Evolutionary conservation across 768 basidiomycete genomes (phyloP).

Genomic region (Psilocybe sp.): DNA sequence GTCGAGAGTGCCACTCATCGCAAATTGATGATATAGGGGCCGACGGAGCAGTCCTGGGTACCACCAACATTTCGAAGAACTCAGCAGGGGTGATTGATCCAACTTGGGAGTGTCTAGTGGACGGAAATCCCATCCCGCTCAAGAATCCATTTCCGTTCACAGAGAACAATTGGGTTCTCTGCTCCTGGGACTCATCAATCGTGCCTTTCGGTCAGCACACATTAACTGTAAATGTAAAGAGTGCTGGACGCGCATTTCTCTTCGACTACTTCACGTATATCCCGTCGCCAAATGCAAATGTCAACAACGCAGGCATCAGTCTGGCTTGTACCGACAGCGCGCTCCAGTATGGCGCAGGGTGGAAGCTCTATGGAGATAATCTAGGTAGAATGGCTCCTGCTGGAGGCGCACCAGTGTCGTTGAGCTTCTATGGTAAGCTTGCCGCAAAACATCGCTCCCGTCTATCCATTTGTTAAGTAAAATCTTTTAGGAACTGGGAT

Average conservation of each 20-base stretch:
- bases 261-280: slow-evolving; percentile 19
- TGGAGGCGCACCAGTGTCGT: slow-evolving; percentile 13
- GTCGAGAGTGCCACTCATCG: background rate
- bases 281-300: slow-evolving; percentile 6
- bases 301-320: slow-evolving; percentile 14
- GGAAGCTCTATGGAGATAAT: slow-evolving; percentile 12
- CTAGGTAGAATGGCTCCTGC: slow-evolving; percentile 13
- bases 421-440: slow-evolving; percentile 22
- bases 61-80: slow-evolving; percentile 9
- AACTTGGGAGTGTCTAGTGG: slow-evolving; percentile 14
- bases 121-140: slow-evolving; percentile 4
- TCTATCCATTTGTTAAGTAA: background rate
- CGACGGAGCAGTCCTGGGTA: slow-evolving; percentile 11
- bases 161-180: slow-evolving; percentile 18
- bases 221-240: slow-evolving; percentile 13
- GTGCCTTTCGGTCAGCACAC: slow-evolving; percentile 12
- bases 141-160: slow-evolving; percentile 4
- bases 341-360: slow-evolving; percentile 17
- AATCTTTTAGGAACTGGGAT: slow-evolving; percentile 20
- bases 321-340: slow-evolving; percentile 19
- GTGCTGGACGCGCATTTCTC: slow-evolving; percentile 10
- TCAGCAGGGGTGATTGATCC: slow-evolving; percentile 10
- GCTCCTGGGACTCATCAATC: slow-evolving; percentile 8
- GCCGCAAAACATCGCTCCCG: background rate
- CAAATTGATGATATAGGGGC: slow-evolving; percentile 1